Evolutionary conservation across 352 stramenopile species (phyloP).

Genomic region (Peronospora destructor): DNA sequence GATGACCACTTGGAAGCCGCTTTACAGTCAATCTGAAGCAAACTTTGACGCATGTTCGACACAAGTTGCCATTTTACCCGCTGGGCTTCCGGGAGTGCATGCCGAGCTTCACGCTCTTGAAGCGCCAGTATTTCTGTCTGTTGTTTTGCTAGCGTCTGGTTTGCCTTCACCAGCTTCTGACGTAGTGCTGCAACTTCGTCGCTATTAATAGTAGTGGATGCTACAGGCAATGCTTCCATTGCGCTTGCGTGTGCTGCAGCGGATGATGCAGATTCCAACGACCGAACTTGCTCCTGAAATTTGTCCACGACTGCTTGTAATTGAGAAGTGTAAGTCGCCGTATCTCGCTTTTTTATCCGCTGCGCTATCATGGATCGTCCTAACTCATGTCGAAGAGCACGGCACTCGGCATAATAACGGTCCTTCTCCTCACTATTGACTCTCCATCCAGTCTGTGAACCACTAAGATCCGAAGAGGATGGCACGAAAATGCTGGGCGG

Average conservation of each 20-base stretch:
- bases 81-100: slow-evolving; percentile 53
- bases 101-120: slow-evolving; percentile 56
- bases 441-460: slow-evolving; percentile 30
- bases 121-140: slow-evolving; percentile 59
- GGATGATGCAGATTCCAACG: slow-evolving; percentile 29
- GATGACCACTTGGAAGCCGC: slow-evolving; percentile 15
- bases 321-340: slow-evolving; percentile 32
- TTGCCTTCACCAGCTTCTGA: slow-evolving; percentile 59
- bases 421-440: slow-evolving; percentile 56
- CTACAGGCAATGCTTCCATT: not conserved
- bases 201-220: slow-evolving; percentile 18
- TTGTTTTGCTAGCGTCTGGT: slow-evolving; percentile 53
- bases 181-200: slow-evolving; percentile 51
- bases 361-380: slow-evolving; percentile 42
- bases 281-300: slow-evolving; percentile 50
- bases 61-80: slow-evolving; percentile 60
- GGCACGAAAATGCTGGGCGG: slow-evolving; percentile 19
- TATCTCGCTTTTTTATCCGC: slow-evolving; percentile 36
- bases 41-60: slow-evolving; percentile 50
- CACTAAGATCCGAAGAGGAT: slow-evolving; percentile 17
- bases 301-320: slow-evolving; percentile 50
- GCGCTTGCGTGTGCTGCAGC: slow-evolving; percentile 8
- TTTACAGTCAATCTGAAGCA: slow-evolving; percentile 57
- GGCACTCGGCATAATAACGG: slow-evolving; percentile 60
- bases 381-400: slow-evolving; percentile 58